Conservation (phyloP, 306 rosid genomes). For the Acacia melanoxylon region DNA sequence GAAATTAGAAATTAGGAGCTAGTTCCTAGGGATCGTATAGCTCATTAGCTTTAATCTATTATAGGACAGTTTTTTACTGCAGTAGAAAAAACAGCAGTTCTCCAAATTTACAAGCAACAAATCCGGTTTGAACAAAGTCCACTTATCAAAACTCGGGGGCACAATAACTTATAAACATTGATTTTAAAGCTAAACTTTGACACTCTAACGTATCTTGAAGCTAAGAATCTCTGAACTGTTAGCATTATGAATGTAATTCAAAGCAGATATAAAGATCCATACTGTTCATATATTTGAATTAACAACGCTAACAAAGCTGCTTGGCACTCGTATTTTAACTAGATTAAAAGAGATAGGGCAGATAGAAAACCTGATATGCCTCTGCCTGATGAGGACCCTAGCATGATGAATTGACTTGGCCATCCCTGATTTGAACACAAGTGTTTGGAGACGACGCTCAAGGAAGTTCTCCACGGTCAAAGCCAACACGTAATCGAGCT, state of each 20-base stretch:
- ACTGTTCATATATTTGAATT: background rate
- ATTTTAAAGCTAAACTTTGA: background rate
- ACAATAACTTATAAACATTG: background rate
- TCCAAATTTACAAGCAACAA: background rate
- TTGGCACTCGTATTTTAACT: background rate
- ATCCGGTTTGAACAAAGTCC: too few relatives aligned
- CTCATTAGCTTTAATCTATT: background rate
- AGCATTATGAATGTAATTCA: background rate
- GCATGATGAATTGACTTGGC: slow-evolving; percentile 68
- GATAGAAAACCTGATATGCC: slow-evolving; percentile 41
- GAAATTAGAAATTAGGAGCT: background rate
- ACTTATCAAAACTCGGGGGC: background rate
- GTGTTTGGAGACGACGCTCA: slow-evolving; percentile 56
- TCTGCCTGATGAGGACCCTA: slow-evolving; percentile 61
- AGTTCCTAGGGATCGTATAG: background rate
- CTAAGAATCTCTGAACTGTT: background rate
- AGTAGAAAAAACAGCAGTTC: background rate
- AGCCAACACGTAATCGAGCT: slow-evolving; percentile 63
- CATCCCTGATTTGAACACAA: slow-evolving; percentile 60
- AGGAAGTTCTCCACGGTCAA: slow-evolving; percentile 62
- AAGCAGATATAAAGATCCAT: background rate
- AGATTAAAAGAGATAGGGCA: background rate
- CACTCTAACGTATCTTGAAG: background rate
- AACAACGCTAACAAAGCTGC: background rate
- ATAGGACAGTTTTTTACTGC: background rate